These are phyloP conservation scores for Petunia secreta DNA, from an alignment of 257 asterid genomes.

Conservation along the genomic window DNA sequence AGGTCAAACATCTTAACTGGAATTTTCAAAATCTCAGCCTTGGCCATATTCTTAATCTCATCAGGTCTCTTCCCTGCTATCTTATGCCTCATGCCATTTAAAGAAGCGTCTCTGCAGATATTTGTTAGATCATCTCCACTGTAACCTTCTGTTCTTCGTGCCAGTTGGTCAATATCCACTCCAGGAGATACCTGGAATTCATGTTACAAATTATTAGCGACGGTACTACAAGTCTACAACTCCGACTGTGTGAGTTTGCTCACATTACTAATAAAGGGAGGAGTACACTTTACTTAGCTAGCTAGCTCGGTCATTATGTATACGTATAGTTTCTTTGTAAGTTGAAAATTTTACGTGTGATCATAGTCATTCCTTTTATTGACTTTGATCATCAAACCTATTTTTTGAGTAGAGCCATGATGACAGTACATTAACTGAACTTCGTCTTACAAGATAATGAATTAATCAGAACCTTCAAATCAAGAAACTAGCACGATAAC, in stretches of 20 bases:
- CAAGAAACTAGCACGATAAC: too few relatives aligned
- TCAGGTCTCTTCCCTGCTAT: constrained; percentile 79
- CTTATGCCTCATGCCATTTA: constrained; percentile 86
- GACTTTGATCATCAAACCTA: not conserved
- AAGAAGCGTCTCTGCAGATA: constrained; percentile 83
- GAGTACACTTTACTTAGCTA: too few relatives aligned
- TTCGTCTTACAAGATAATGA: not conserved
- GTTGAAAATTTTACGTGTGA: not conserved
- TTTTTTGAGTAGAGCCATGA: not conserved
- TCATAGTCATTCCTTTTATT: not conserved
- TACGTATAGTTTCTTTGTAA: too few relatives aligned
- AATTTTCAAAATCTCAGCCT: constrained; percentile 81
- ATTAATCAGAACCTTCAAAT: too few relatives aligned
- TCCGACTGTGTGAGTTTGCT: too few relatives aligned
- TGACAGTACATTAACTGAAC: not conserved
- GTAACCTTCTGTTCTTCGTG: constrained; percentile 87
- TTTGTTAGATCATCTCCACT: constrained; percentile 95
- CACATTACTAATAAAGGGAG: too few relatives aligned
- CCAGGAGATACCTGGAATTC: constrained; percentile 67
- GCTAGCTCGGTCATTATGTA: not conserved
- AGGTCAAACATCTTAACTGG: constrained; percentile 91
- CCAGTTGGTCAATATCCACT: constrained; percentile 85
- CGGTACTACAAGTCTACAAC: too few relatives aligned
- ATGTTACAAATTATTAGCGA: too few relatives aligned
- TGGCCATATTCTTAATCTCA: constrained; percentile 79